Conservation (phyloP, 768 basidiomycete species). For the Chalciporus piperatus region DNA sequence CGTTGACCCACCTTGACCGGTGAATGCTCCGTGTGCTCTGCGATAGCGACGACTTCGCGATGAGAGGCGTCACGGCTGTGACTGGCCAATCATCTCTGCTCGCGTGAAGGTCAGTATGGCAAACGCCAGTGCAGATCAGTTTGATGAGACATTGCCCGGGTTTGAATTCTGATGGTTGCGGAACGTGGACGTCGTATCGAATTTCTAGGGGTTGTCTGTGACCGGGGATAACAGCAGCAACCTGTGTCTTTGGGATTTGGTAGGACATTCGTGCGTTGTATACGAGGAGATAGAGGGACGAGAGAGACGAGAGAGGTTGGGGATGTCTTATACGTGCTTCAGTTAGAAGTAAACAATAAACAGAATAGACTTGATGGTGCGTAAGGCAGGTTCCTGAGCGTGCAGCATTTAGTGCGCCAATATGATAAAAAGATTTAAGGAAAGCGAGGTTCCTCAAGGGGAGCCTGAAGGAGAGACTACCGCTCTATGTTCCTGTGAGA, state of each 20-base stretch:
- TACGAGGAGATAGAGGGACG: background rate
- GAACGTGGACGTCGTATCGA: slow-evolving; percentile 52
- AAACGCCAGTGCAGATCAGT: slow-evolving; percentile 77
- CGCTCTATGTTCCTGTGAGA: no score
- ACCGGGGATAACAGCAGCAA: slow-evolving; percentile 38
- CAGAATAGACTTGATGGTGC: no score
- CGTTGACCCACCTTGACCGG: slow-evolving; percentile 74
- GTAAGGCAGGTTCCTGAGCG: no score
- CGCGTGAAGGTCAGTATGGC: slow-evolving; percentile 82
- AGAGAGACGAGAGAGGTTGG: background rate
- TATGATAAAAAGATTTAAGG: no score
- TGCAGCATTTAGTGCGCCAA: no score
- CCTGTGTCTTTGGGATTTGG: slow-evolving; percentile 41
- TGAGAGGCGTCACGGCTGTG: slow-evolving; percentile 57
- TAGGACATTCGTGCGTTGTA: slow-evolving; percentile 1
- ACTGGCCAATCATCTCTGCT: slow-evolving; percentile 80
- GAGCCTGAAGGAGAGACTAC: no score
- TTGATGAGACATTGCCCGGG: slow-evolving; percentile 77
- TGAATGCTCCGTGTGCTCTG: slow-evolving; percentile 52
- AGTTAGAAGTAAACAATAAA: no score
- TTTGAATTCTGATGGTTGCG: slow-evolving; percentile 48
- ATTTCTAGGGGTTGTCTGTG: slow-evolving; percentile 32
- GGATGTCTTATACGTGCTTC: background rate
- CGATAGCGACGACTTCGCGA: slow-evolving; percentile 79
- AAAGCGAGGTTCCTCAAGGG: no score